Percentiles rank a stretch among this genome's conserved stretches.
Conservation (phyloP, 768 basidiomycete species). For the Saitozyma podzolica region DNA sequence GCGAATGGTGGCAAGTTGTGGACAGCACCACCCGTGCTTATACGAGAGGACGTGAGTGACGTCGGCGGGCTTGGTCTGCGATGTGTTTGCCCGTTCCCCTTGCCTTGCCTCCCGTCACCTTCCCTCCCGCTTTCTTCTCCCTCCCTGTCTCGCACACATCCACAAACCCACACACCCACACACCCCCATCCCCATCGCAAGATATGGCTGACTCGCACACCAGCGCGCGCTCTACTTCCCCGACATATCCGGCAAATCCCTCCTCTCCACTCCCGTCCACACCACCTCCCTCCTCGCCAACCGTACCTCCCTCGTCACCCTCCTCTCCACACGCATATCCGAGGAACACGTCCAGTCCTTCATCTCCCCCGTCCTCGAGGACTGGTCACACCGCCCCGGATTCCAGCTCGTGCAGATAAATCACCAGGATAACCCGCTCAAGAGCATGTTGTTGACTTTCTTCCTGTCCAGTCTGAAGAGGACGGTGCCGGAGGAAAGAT, state of each 20-base stretch:
- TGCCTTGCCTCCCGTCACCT: background rate
- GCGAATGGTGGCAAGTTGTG: constrained; percentile 87
- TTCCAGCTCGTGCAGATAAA: constrained; percentile 64
- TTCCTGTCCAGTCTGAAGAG: constrained; percentile 74
- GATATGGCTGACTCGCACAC: background rate
- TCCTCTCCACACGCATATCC: constrained; percentile 83
- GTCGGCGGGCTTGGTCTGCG: background rate
- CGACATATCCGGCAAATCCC: constrained; percentile 71
- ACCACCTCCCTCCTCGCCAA: constrained; percentile 74
- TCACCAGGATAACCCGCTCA: constrained; percentile 89
- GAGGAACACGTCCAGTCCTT: constrained; percentile 84
- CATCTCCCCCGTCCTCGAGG: constrained; percentile 45
- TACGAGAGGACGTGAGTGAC: constrained; percentile 77
- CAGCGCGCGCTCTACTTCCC: constrained; percentile 93
- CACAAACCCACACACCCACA: constrained; percentile 63
- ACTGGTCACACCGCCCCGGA: constrained; percentile 22
- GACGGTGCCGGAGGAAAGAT: constrained; percentile 62
- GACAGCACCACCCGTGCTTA: constrained; percentile 84
- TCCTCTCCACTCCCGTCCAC: constrained; percentile 61
- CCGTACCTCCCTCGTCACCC: constrained; percentile 73
- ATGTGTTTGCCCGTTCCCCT: background rate
- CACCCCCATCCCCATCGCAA: constrained; percentile 59
- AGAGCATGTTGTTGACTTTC: constrained; percentile 82
- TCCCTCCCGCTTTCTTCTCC: constrained; percentile 68
- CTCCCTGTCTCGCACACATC: constrained; percentile 83